Evolutionary conservation across 2,329 filamentous ascomycete genomes (phyloP), one percentile per base, ranked within the genome.

Genomic region (Fusarium pseudonygamai): DNA sequence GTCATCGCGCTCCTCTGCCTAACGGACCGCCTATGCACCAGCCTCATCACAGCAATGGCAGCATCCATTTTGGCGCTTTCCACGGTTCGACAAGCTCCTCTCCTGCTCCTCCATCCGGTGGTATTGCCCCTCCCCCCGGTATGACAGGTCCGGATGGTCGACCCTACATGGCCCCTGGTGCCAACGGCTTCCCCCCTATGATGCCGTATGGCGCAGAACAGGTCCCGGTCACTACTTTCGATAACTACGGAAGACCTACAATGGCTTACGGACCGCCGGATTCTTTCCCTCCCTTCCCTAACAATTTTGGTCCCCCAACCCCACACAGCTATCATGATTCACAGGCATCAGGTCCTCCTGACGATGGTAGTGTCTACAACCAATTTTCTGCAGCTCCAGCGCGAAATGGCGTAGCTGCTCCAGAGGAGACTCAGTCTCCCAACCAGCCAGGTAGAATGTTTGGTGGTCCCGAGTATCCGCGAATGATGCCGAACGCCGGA

Each of bases 271-370:
- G 77, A 14, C 81, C 79, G 13, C 72, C 80, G 60, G 82, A 85
- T 37, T 74, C 82, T 14, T 82, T 81, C 62, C 76, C 73, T 52
- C 72, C 67, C 7, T 78, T 81, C 66, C 78, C 77, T 30, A 81
- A 80, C 71, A 83, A 81, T 72, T 87, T 88, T 76, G 87, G 86
- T 7, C 87, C 89, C 5, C 85, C 87, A 3, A 90, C 88, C 5
- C 87, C 89, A 8, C 89, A 89, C 70, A 91, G 89, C 79, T 90
- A 89, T 75, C 89, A 90, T 62, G 89, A 86, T 40, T 91, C 90
- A 6, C 89, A 90, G 68, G 85, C 88, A 40, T 90, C 89, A 4
- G 84, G 81, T 10, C 84, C 85, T 47, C 83, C 82, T 22, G 86
- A 85, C 43, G 85, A 87, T 18, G 83, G 81, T 36, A 83, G 81